Evolutionary conservation across 495 filamentous ascomycete species (phyloP).

Genomic region (Tuber calosporum): DNA sequence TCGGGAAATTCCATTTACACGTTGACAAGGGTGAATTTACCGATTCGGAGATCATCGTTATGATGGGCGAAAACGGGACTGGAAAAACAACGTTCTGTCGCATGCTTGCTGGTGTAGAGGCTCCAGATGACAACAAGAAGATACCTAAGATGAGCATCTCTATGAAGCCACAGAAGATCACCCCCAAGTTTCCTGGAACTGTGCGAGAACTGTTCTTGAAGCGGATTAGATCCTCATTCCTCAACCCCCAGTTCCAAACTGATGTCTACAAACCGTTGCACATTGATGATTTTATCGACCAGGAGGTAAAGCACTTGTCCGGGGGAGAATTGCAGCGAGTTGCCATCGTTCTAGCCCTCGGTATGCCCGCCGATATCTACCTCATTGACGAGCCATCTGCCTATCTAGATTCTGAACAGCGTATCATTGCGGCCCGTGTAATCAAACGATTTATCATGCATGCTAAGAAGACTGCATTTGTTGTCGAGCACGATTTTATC

Average conservation of each 20-base stretch:
- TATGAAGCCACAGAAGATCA: slow-evolving; percentile 99
- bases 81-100: slow-evolving; percentile 97
- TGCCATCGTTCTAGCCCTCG: slow-evolving; percentile 90
- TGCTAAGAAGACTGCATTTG: slow-evolving; percentile 97
- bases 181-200: slow-evolving; percentile 93
- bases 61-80: slow-evolving; percentile 99
- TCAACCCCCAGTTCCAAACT: slow-evolving; percentile 95
- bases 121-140: slow-evolving; percentile 68
- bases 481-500: slow-evolving; percentile 99
- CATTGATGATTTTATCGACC: slow-evolving; percentile 97
- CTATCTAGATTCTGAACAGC: slow-evolving; percentile 96
- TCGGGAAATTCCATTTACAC: slow-evolving; percentile 77
- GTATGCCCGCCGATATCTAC: slow-evolving; percentile 95
- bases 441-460: slow-evolving; percentile 99
- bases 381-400: slow-evolving; percentile 93
- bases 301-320: slow-evolving; percentile 96
- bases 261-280: slow-evolving; percentile 98
- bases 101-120: slow-evolving; percentile 84
- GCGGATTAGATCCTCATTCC: slow-evolving; percentile 93
- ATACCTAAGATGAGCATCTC: slow-evolving; percentile 92
- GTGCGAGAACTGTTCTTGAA: slow-evolving; percentile 92
- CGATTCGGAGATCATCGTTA: slow-evolving; percentile 95
- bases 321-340: slow-evolving; percentile 99
- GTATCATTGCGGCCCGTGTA: slow-evolving; percentile 91
- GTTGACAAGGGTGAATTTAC: slow-evolving; percentile 83